A percentile compares a stretch with the other conserved stretches of the same genome.
Evolutionary conservation across 192 early-diverging fungal species (phyloP).

Genomic region (Umbelopsis sp.): DNA sequence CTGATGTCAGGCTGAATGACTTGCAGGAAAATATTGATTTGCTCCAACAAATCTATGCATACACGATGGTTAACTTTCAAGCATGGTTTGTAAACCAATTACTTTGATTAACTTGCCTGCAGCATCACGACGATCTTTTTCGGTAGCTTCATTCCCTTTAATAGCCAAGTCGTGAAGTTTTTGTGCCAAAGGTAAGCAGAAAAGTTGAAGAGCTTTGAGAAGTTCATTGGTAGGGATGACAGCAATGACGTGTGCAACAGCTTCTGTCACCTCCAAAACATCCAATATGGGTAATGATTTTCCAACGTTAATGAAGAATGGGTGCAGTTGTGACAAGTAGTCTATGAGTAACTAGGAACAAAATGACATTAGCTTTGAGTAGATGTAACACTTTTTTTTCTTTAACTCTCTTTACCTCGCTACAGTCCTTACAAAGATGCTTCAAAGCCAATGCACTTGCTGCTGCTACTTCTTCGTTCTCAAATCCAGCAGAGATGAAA

Average conservation of each 20-base stretch:
- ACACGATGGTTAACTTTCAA: too few relatives aligned
- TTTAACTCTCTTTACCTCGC: conserved; percentile 59
- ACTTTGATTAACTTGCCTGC: conserved; percentile 26
- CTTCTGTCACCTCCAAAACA: conserved; percentile 80
- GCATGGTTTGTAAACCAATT: too few relatives aligned
- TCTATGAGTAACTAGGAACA: conserved; percentile 63
- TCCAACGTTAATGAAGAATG: conserved; percentile 78
- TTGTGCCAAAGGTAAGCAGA: conserved; percentile 74
- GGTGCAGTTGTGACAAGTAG: conserved; percentile 78
- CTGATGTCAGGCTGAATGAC: conserved; percentile 54
- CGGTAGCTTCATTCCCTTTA: conserved; percentile 35
- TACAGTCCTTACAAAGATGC: conserved; percentile 90
- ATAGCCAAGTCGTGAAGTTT: conserved; percentile 62
- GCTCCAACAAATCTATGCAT: conserved; percentile 44
- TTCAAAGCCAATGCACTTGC: conserved; percentile 88
- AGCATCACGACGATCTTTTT: conserved; percentile 38
- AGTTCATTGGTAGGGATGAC: conserved; percentile 68
- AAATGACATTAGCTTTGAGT: conserved; percentile 14
- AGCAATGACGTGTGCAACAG: conserved; percentile 86
- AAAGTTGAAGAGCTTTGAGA: conserved; percentile 65
- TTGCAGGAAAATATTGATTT: conserved; percentile 64
- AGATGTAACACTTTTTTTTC: not conserved
- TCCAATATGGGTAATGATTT: conserved; percentile 71
- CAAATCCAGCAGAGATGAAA: conserved; percentile 90
- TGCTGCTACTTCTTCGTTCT: conserved; percentile 77